phyloP scores from a whole-genome alignment of 805 yeast species.

The Schizosaccharomyces osmophilus region DNA sequence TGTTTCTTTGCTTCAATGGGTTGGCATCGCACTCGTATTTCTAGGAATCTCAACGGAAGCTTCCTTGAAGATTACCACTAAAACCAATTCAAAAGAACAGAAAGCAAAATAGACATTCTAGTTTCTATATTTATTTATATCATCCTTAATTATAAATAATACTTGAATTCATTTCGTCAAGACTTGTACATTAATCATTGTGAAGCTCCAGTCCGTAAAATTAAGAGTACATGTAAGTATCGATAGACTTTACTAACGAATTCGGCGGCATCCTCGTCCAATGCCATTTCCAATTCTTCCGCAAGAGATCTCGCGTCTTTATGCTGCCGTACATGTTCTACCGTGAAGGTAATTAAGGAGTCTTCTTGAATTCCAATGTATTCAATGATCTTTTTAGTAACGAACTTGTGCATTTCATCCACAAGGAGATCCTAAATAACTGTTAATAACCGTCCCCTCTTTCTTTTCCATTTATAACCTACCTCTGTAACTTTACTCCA shows the following conservation, averaged over 20 bases:
- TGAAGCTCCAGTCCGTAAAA: neutral
- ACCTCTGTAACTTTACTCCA: conserved; percentile 10
- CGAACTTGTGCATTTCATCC: conserved; percentile 7
- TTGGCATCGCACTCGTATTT: conserved; percentile 58
- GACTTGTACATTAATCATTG: neutral
- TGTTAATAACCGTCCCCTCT: neutral
- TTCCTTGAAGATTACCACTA: neutral
- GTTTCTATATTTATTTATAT: neutral
- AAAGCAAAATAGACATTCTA: neutral
- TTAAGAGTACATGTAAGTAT: neutral
- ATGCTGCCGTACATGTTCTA: conserved; percentile 9
- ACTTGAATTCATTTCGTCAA: neutral
- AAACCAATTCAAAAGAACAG: neutral
- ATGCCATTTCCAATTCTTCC: conserved; percentile 12
- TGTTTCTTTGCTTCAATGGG: conserved; percentile 42
- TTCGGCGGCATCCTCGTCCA: conserved; percentile 19
- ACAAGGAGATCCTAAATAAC: neutral
- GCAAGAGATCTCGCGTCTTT: conserved; percentile 11
- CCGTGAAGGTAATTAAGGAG: conserved; percentile 13
- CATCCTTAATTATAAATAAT: neutral
- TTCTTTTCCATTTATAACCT: neutral
- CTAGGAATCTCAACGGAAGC: conserved; percentile 73
- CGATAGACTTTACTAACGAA: conserved; percentile 9
- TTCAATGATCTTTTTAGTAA: conserved; percentile 11
- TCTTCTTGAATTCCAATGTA: conserved; percentile 14